These are phyloP conservation scores for Hypoxylon cercidicola DNA, from an alignment of 495 filamentous ascomycete species.

Conservation along the genomic window DNA sequence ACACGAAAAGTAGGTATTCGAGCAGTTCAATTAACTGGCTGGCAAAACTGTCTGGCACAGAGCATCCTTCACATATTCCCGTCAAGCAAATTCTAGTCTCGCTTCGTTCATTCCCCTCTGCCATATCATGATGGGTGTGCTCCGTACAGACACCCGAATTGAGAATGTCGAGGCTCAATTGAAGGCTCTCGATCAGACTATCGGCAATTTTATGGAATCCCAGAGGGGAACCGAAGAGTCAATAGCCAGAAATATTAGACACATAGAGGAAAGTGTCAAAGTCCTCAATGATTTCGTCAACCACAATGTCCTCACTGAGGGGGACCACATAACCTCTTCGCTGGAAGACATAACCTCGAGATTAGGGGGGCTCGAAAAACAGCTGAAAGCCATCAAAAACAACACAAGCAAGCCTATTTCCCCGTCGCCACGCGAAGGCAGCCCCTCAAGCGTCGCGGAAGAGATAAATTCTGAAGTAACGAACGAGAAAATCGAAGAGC, in stretches of 20 bases:
- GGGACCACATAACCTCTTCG: not conserved
- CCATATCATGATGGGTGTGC: not conserved
- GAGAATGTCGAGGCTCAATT: not conserved
- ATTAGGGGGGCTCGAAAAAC: not conserved
- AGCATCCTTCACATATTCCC: not conserved
- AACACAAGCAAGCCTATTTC: not conserved
- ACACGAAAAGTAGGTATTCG: too few species aligned
- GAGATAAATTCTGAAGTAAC: not conserved
- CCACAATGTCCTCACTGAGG: not conserved
- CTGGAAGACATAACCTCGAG: not conserved
- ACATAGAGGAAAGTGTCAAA: not conserved
- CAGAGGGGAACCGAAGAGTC: not conserved
- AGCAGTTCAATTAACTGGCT: not conserved
- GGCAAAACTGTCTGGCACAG: not conserved
- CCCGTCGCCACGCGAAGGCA: not conserved
- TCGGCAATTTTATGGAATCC: conserved; percentile 1
- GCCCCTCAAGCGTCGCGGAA: not conserved
- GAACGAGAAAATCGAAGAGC: not conserved
- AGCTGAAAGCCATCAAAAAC: not conserved
- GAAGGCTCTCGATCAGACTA: conserved; percentile 2
- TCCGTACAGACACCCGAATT: not conserved
- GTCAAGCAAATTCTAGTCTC: not conserved
- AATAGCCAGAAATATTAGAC: not conserved
- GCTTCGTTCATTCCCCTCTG: not conserved
- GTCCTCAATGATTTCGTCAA: not conserved